These are phyloP conservation scores for Gossypium aridum DNA, from an alignment of 441 rosid genomes.

Conservation along the genomic window DNA sequence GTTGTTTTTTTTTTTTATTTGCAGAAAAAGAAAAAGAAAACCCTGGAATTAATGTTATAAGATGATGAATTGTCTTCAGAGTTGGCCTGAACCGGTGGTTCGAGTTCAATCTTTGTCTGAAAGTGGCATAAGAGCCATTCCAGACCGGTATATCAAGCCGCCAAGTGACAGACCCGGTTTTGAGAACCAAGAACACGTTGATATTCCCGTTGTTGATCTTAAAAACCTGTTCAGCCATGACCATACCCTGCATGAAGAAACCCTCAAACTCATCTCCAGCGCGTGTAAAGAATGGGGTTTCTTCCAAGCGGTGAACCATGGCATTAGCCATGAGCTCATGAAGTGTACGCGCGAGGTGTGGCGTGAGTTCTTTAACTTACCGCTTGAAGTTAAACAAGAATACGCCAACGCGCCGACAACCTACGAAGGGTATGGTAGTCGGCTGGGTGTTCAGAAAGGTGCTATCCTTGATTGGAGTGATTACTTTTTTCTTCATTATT, in stretches of 20 bases:
- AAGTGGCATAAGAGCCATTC: slow-evolving; percentile 43
- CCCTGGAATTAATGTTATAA: neutral
- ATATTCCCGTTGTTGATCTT: slow-evolving; percentile 54
- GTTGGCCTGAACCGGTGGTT: slow-evolving; percentile 69
- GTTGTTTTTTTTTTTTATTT: neutral
- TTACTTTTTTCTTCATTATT: slow-evolving; percentile 49
- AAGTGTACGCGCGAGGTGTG: slow-evolving; percentile 35
- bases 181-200: slow-evolving; percentile 6
- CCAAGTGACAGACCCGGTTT: slow-evolving; percentile 21
- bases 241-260: slow-evolving; percentile 17
- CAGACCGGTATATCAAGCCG: slow-evolving; percentile 45
- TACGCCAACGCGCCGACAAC: slow-evolving; percentile 54
- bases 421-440: slow-evolving; percentile 70
- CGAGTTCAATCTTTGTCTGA: slow-evolving; percentile 55
- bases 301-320: slow-evolving; percentile 72
- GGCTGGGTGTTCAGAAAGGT: slow-evolving; percentile 54
- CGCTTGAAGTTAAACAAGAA: slow-evolving; percentile 40
- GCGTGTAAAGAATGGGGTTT: slow-evolving; percentile 70
- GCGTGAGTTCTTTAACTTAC: slow-evolving; percentile 54
- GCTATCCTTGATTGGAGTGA: slow-evolving; percentile 70
- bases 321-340: slow-evolving; percentile 42
- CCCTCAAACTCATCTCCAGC: slow-evolving; percentile 22
- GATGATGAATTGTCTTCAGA: slow-evolving; percentile 18
- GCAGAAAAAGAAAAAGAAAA: neutral
- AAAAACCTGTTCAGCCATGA: slow-evolving; percentile 14